Base-by-base conservation (phyloP, 768 basidiomycete genomes). In the Suillus subluteus region DNA sequence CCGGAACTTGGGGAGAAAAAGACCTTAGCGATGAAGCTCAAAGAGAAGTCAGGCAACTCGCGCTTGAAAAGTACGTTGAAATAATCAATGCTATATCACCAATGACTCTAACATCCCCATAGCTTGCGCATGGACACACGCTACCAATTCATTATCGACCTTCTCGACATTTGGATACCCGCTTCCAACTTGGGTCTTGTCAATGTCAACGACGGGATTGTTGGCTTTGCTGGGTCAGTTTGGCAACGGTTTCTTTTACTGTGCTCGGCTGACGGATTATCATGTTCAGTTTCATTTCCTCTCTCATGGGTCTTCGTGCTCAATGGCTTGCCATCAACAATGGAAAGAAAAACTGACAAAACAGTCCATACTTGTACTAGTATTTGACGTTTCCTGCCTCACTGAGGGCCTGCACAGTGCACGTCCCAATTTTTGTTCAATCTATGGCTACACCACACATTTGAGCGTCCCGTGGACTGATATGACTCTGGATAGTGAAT, bases 81-180 rank as follows among this genome's bases (percentile, higher is more conserved):
- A 37, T 59, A 35, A 50, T 16, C 21, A 44, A 15, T 64, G 16
- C 38, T 18, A 15, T 41, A 11, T 41, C 52, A 37, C 41, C 32
- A 46, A 32, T 61, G 66, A 5, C 37, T 21, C 58, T 41, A 73
- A 66, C 64, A 55, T 62, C 37, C 44, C 65, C 46, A 48, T 72
- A 91, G 89, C 50, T 84, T 90, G 72, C 88, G 89, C 58, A 82
- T 83, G 58, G 87, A 85, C 6, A 84, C 89, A 38, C 87, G 89
- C 37, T 86, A 87, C 69, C 98, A 99, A 78, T 86, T 99, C 71
- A 79, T 91, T 64, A 88, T 93, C 66, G 98, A 99, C 76, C 73
- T 87, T 23, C 82, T 96, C 66, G 98, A 99, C 75, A 78, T 95
- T 66, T 96, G 91, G 89, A 88, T 96, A 72, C 98, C 98, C 6